Base-by-base conservation (phyloP, 176 grass and related monocot species). In the Oryza meyeriana region DNA sequence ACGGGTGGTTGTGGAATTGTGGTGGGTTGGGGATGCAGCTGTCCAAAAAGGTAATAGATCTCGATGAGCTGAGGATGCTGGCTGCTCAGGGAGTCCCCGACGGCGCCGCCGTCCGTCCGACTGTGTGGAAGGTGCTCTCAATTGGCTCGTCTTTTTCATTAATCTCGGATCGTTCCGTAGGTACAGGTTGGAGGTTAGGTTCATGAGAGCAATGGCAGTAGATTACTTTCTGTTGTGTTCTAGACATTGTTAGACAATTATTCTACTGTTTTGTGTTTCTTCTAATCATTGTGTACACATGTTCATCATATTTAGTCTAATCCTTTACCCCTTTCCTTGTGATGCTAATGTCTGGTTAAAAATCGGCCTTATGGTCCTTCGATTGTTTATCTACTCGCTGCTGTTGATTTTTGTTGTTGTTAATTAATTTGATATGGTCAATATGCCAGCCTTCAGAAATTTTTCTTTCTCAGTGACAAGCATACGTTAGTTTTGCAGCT, bases 11-110 rank as follows among this genome's bases (percentile, higher is more conserved):
- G 18, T 63, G n/a, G n/a, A n/a, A n/a, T n/a, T n/a, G n/a, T n/a
- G n/a, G n/a, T 24, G 33, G 48, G 52, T 16, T 12, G 76, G 22
- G 84, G 76, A 72, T 73, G 74, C 76, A 98, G 92, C 6, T 98
- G 80, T 98, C 95, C 1, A 94, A 89, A 79, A 83, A 89, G 89
- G 84, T 86, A 69, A 68, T 94, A 91, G 81, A 93, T 91, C 90
- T 98, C 62, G 92, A 87, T 62, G 95, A 98, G 75, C 35, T 94
- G 66, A 77, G 90, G 72, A 93, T 87, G 83, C 81, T 98, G 14
- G 81, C 92, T 3, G 81, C 84, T 55, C 86, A 94, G 75, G 92
- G 90, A 20, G 87, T 98, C 33, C 92, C 92, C 3, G 95, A 94
- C 76, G 95, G 75, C 6, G 88, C 92, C 40, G 90, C 90, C 17